phyloP scores from a whole-genome alignment of 2,329 filamentous ascomycete species.

The Aspergillus nomiae region DNA sequence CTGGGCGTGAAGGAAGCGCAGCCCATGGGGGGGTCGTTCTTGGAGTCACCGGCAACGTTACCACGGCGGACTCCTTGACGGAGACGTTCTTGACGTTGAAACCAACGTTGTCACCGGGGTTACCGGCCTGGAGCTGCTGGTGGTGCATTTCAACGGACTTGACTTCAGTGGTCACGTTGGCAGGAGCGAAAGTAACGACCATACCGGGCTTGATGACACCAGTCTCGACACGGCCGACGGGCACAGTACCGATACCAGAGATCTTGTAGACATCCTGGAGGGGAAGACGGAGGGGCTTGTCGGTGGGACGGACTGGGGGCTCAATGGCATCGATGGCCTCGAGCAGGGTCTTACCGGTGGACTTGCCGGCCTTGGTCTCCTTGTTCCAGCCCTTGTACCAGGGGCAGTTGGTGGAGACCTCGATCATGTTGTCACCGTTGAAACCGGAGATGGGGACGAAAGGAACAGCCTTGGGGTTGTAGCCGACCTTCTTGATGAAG shows the following conservation, averaged over 20 bases:
- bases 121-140: constrained; percentile 94
- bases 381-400: constrained; percentile 99
- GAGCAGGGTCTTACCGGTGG: constrained; percentile 93
- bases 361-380: constrained; percentile 88
- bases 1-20: constrained; percentile 97
- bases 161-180: constrained; percentile 99
- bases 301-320: constrained; percentile 85
- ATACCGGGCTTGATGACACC: constrained; percentile 84
- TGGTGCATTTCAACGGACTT: constrained; percentile 99
- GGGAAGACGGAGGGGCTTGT: constrained; percentile 99
- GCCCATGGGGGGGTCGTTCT: constrained; percentile 94
- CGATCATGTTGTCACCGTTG: constrained; percentile 99
- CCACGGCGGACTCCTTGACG: constrained; percentile 99
- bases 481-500: constrained; percentile 99
- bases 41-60: constrained; percentile 99
- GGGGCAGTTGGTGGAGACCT: constrained; percentile 85
- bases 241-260: constrained; percentile 99
- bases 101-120: constrained; percentile 99
- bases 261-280: constrained; percentile 99
- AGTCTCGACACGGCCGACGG: constrained; percentile 99
- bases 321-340: constrained; percentile 98
- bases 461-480: constrained; percentile 97
- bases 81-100: constrained; percentile 99
- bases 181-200: constrained; percentile 95
- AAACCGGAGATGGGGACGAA: constrained; percentile 99